phyloP scores from a whole-genome alignment of 2,329 filamentous ascomycete species.

The Periconia sp. region DNA sequence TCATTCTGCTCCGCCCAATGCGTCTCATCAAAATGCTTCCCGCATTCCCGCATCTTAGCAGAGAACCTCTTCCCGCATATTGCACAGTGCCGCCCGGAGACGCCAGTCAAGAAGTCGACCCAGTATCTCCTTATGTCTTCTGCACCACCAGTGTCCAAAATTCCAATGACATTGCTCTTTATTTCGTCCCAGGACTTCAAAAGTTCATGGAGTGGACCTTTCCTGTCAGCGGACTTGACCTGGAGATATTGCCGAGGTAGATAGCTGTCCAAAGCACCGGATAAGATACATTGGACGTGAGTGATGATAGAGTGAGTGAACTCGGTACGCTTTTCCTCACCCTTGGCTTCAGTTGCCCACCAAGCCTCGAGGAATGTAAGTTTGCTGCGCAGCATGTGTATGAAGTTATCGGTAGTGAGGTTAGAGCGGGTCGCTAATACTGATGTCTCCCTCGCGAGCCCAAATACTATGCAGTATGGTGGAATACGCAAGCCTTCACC shows the following conservation, averaged over 20 bases:
- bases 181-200: conserved; percentile 19
- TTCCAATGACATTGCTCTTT: conserved; percentile 14
- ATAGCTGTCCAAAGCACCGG: conserved; percentile 12
- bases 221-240: not conserved
- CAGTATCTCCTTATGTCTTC: conserved; percentile 10
- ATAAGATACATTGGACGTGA: conserved; percentile 13
- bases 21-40: conserved; percentile 15
- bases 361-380: conserved; percentile 17
- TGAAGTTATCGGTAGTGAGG: conserved; percentile 11
- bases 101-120: conserved; percentile 11
- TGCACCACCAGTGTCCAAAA: conserved; percentile 10
- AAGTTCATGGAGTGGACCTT: conserved; percentile 11
- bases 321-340: conserved; percentile 8
- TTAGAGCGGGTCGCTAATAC: conserved; percentile 15
- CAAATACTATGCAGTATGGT: conserved; percentile 20
- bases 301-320: conserved; percentile 12
- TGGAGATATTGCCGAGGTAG: conserved; percentile 4
- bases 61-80: conserved; percentile 11
- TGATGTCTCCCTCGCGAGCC: conserved; percentile 11
- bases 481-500: conserved; percentile 22
- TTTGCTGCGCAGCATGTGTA: conserved; percentile 13
- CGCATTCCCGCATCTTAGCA: conserved; percentile 11
- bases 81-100: conserved; percentile 14
- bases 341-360: conserved; percentile 21
- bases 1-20: conserved; percentile 15